Evolutionary conservation across 140 eudicot species (phyloP), one percentile per base, ranked within the genome.

Genomic region (Anethum foeniculum): DNA sequence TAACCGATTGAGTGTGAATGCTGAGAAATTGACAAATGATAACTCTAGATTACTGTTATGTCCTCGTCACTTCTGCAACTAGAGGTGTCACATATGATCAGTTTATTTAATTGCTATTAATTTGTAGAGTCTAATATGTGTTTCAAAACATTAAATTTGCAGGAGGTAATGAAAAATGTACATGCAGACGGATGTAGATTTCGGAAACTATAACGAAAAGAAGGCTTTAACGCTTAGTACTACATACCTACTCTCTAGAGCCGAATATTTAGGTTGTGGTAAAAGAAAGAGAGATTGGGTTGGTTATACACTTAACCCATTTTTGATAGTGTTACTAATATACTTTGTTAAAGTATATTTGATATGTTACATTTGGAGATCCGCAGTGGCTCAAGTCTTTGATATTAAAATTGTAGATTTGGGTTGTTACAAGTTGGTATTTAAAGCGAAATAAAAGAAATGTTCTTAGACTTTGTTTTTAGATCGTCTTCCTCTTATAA

Each of bases 11-110:
- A 85, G 85, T 14, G 90, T 90, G 81, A 90, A 73, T 56, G 85
- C 97, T 0, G 84, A 88, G 86, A 88, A 88, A 84, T 90, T 94
- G 84, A 92, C 82, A 86, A 87, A 78, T 81, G 96, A 92, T 81
- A 94, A 94, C 71, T 84, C 88, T 79, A 77, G 81, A 58, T 88
- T 94, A 83, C 77, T 87, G 90, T 97, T 94, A 88, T 44, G 34
- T n/a, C 41, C 72, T 56, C 23, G 13, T 67, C 41, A 13, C 56
- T 73, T 43, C 77, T n/a, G n/a, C n/a, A n/a, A n/a, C 44, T 21
- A 36, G 18, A 8, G 10, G 11, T 19, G 47, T 23, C 51, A 39
- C 49, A 1, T 38, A 15, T 6, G 16, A 52, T 44, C 0, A 32
- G 6, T 18, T 71, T 14, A n/a, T 39, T 49, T 48, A 1, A 38